Evolutionary conservation across 257 asterid species (phyloP).

Genomic region (Solanum medicagineum): DNA sequence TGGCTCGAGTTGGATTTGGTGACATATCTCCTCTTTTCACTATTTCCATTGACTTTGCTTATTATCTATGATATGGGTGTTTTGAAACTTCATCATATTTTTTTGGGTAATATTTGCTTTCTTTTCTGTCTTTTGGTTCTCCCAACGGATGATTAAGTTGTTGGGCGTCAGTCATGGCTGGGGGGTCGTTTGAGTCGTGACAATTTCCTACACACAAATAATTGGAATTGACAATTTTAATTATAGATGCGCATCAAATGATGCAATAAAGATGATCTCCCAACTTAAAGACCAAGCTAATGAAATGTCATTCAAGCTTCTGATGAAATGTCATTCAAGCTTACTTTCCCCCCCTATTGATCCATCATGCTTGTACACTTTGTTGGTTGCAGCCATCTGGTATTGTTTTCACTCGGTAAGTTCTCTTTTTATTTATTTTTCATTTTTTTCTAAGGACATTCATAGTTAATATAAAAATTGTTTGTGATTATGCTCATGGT

Average conservation of each 20-base stretch:
- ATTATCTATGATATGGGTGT: neutral
- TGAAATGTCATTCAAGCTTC: neutral
- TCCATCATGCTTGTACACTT: neutral
- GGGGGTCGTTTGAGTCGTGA: neutral
- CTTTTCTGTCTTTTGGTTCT: neutral
- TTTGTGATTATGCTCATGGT: neutral
- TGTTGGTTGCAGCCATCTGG: neutral
- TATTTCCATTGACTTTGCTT: neutral
- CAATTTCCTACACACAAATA: neutral
- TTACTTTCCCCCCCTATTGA: too few species aligned
- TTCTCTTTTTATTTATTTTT: neutral
- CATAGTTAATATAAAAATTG: neutral
- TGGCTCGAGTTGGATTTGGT: neutral
- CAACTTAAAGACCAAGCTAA: neutral
- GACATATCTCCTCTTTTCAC: neutral
- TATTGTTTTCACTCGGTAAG: neutral
- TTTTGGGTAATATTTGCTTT: neutral
- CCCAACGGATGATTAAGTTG: neutral
- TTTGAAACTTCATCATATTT: neutral
- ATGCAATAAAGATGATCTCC: neutral
- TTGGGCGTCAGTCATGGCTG: neutral
- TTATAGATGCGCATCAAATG: neutral
- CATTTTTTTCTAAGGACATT: neutral
- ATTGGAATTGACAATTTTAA: neutral
- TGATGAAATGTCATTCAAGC: neutral